Evolutionary conservation across 441 rosid species (phyloP).

Genomic region (Oxalis stricta): DNA sequence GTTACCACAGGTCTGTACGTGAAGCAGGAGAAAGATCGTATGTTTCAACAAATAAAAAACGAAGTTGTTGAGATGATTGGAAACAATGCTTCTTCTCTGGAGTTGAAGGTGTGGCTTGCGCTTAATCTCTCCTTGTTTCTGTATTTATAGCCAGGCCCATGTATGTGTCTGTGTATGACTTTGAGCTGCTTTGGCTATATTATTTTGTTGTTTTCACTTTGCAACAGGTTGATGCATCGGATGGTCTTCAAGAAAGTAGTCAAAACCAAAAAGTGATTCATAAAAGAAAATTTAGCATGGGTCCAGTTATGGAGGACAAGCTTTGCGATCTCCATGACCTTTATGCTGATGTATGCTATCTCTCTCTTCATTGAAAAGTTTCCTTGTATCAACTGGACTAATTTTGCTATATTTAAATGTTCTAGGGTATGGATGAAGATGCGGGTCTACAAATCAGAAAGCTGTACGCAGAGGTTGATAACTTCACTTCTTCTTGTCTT

Average conservation of each 20-base stretch:
- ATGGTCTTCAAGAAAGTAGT: conserved; percentile 54
- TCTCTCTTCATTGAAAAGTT: background rate
- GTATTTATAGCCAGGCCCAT: too few species aligned
- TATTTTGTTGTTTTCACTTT: too few species aligned
- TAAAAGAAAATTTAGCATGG: conserved; percentile 57
- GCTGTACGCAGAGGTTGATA: conserved; percentile 79
- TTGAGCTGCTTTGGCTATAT: too few species aligned
- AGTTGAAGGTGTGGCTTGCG: conserved; percentile 41
- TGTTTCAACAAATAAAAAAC: conserved; percentile 68
- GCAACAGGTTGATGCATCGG: conserved; percentile 47
- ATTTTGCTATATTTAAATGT: conserved; percentile 13
- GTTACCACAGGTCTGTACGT: conserved; percentile 54
- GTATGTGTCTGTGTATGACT: background rate
- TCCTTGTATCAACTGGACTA: background rate
- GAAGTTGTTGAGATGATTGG: conserved; percentile 84
- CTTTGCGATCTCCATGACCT: conserved; percentile 92
- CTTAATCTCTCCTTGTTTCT: background rate
- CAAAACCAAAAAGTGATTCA: conserved; percentile 29
- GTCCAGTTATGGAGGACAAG: conserved; percentile 67
- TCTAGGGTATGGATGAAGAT: conserved; percentile 88
- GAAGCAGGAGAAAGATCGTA: conserved; percentile 73
- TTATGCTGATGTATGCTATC: conserved; percentile 88
- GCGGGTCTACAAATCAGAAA: conserved; percentile 75
- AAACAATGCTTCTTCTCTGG: conserved; percentile 31
- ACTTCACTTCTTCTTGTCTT: conserved; percentile 11